Evolutionary conservation across 1,139 yeast species (phyloP).

Genomic region (Lodderomyces parapsilosis): DNA sequence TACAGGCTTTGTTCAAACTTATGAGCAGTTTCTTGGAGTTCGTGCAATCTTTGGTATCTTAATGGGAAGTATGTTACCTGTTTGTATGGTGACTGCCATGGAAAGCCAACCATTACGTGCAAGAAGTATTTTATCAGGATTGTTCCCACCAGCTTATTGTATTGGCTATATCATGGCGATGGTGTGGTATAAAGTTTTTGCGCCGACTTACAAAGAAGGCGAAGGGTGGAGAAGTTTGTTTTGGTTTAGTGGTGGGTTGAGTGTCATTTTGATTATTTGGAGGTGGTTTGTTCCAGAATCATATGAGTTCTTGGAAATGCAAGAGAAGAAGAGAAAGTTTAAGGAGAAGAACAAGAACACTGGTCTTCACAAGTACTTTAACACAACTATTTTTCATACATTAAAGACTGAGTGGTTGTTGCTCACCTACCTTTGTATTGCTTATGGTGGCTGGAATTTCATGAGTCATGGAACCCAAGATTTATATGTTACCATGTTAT

Average conservation of each 20-base stretch:
- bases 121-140: constrained; percentile 36
- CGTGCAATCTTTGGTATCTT: constrained; percentile 39
- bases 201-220: constrained; percentile 52
- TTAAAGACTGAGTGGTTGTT: too few species aligned
- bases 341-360: constrained; percentile 13
- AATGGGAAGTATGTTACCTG: constrained; percentile 37
- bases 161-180: constrained; percentile 39
- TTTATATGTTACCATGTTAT: too few species aligned
- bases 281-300: constrained; percentile 36
- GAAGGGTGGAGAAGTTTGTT: constrained; percentile 70
- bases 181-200: constrained; percentile 47
- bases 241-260: too few species aligned
- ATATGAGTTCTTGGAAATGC: constrained; percentile 20
- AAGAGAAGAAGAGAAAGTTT: constrained; percentile 17
- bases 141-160: constrained; percentile 40
- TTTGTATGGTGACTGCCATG: constrained; percentile 30
- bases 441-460: too few species aligned
- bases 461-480: too few species aligned
- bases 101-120: constrained; percentile 37
- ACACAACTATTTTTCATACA: constrained; percentile 14
- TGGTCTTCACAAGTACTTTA: constrained; percentile 2
- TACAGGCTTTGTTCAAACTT: constrained; percentile 67
- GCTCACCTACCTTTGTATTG: constrained; percentile 42
- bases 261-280: constrained; percentile 34
- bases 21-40: constrained; percentile 65